Evolutionary conservation across 2,329 filamentous ascomycete species (phyloP).

Genomic region (Penicillium olsonii): DNA sequence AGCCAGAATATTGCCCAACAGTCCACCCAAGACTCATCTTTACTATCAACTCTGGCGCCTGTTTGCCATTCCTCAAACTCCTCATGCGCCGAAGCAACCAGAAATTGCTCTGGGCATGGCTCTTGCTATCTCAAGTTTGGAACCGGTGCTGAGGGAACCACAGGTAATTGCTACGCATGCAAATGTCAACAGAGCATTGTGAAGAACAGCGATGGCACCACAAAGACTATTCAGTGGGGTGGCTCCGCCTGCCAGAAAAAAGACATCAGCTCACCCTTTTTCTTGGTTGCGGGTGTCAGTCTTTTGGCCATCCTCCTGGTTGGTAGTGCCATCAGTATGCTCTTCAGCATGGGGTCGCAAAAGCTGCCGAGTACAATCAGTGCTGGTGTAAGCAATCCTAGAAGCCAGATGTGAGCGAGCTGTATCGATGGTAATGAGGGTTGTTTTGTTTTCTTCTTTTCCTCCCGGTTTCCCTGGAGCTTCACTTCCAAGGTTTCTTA

Average conservation of each 20-base stretch:
- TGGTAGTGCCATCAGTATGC: slow-evolving; percentile 70
- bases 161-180: slow-evolving; percentile 73
- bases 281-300: slow-evolving; percentile 76
- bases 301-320: slow-evolving; percentile 69
- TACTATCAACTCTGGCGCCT: slow-evolving; percentile 59
- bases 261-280: slow-evolving; percentile 86
- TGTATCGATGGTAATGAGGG: background rate
- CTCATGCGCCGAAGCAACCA: slow-evolving; percentile 69
- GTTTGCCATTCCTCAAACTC: slow-evolving; percentile 73
- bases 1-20: slow-evolving; percentile 2
- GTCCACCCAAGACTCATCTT: slow-evolving; percentile 28
- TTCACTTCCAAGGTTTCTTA: too few relatives aligned
- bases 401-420: slow-evolving; percentile 41
- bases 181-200: slow-evolving; percentile 65
- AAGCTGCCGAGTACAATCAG: slow-evolving; percentile 91
- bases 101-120: slow-evolving; percentile 81
- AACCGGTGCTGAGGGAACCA: slow-evolving; percentile 34
- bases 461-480: too few relatives aligned
- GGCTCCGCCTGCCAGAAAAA: slow-evolving; percentile 87
- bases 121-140: slow-evolving; percentile 69
- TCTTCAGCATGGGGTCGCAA: slow-evolving; percentile 82
- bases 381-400: slow-evolving; percentile 82
- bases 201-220: slow-evolving; percentile 46
- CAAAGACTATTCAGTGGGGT: slow-evolving; percentile 74
- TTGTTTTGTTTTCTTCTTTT: background rate